A percentile compares a stretch with the other conserved stretches of the same genome.
Evolutionary conservation across 352 stramenopile species (phyloP).

Genomic region (Phytophthora ohioensis): DNA sequence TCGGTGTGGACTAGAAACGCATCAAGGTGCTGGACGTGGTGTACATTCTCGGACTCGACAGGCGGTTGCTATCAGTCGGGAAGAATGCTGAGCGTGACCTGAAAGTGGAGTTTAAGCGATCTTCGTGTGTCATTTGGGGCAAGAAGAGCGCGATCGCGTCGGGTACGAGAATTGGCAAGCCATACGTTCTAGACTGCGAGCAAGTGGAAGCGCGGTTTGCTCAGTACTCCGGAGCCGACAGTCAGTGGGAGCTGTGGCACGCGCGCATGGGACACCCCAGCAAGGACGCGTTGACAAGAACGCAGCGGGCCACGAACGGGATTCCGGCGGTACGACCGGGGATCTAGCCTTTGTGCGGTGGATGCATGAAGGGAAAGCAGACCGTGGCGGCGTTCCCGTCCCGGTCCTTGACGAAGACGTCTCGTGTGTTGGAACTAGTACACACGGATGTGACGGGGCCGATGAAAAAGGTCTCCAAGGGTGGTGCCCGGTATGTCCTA

Average conservation of each 20-base stretch:
- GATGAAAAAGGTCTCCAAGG: too few species aligned
- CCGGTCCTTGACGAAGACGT: too few species aligned
- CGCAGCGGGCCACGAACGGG: too few species aligned
- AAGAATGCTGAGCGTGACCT: constrained; percentile 19
- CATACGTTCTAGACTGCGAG: constrained; percentile 24
- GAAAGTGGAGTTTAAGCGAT: constrained; percentile 28
- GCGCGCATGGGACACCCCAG: too few species aligned
- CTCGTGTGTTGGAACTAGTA: too few species aligned
- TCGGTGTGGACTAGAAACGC: background rate
- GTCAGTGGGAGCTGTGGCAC: constrained; percentile 24
- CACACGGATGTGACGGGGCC: too few species aligned
- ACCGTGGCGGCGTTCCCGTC: too few species aligned
- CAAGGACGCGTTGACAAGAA: too few species aligned
- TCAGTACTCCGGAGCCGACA: constrained; percentile 18
- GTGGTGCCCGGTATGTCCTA: too few species aligned
- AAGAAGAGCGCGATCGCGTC: constrained; percentile 1
- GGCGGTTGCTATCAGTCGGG: background rate
- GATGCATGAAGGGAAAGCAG: too few species aligned
- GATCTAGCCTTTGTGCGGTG: too few species aligned
- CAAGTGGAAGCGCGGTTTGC: constrained; percentile 23
- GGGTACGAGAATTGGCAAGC: constrained; percentile 15
- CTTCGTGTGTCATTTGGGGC: constrained; percentile 15
- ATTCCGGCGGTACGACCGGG: too few species aligned
- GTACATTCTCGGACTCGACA: constrained; percentile 34
- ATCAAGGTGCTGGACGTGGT: constrained; percentile 19